Base-by-base conservation (phyloP, 2,329 filamentous ascomycete genomes). In the Aspergillus sp. region DNA sequence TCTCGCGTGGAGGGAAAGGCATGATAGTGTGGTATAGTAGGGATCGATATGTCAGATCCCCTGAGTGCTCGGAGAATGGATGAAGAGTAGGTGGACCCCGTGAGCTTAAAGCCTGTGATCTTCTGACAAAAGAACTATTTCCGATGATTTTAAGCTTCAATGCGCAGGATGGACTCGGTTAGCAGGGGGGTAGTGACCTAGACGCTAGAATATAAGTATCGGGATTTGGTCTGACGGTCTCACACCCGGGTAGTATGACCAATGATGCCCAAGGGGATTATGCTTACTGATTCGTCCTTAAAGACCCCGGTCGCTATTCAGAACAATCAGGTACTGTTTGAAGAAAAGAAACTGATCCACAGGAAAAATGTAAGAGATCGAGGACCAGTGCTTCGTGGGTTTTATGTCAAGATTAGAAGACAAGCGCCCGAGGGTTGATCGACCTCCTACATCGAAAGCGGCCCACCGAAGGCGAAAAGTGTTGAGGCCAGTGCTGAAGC, bases 1-100 rank as follows among this genome's bases (percentile, higher is more conserved):
- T 77, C 45, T 73, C 72, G 48, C 70, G 70, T 67, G 55, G 67
- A 25, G 74, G 65, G 5, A 66, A 65, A 49, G 75, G 70, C 74
- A 77, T 78, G 19, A 39, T 64, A 7, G n/a, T 59, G 39, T 59
- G 39, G 30, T 38, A 30, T 51, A 30, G 55, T 30, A 21, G 23
- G 7, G 47, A 21, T 32, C 25, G 30, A 21, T 43, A 19, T 50
- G 25, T 30, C 47, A 50, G 47, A 50, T 50, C 47, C 47, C 47
- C 47, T 32, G 25, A 45, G 7, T 23, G 5, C 8, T 50, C 25
- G 25, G 47, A 50, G 25, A 30, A 30, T 45, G 47, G 15, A 28
- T 17, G 47, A 50, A 17, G 25, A 4, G 13, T 6, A 50, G 25
- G 25, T 50, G 47, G 47, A 32, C 47, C 23, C n/a, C 25, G 47